Evolutionary conservation across 2,329 filamentous ascomycete genomes (phyloP).

Genomic region (Herpotrichia juniperi): DNA sequence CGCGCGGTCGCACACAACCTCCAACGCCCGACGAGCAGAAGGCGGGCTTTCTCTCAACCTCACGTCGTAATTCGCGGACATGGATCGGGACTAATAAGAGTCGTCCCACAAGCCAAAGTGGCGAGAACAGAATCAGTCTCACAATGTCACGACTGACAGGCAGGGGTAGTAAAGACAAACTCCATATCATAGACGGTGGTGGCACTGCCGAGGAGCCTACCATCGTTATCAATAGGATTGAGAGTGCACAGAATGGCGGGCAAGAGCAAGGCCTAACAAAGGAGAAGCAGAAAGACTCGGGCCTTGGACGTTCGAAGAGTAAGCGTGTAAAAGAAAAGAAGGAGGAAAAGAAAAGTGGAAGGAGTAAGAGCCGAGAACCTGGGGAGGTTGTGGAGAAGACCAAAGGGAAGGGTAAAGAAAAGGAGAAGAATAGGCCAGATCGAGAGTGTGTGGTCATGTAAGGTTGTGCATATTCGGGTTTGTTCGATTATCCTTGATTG

Average conservation of each 20-base stretch:
- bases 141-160: slow-evolving; percentile 48
- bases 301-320: slow-evolving; percentile 33
- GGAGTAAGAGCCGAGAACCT: slow-evolving; percentile 49
- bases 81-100: slow-evolving; percentile 45
- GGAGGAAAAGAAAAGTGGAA: slow-evolving; percentile 37
- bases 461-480: slow-evolving; percentile 1
- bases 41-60: slow-evolving; percentile 36
- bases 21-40: slow-evolving; percentile 54
- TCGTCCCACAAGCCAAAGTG: slow-evolving; percentile 49
- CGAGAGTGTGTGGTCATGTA: slow-evolving; percentile 54
- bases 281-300: slow-evolving; percentile 20
- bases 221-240: slow-evolving; percentile 32
- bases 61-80: slow-evolving; percentile 39
- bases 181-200: slow-evolving; percentile 28
- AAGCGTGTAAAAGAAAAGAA: slow-evolving; percentile 41
- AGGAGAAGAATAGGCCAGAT: slow-evolving; percentile 42
- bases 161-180: slow-evolving; percentile 50
- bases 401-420: slow-evolving; percentile 26
- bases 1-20: slow-evolving; percentile 41
- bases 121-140: slow-evolving; percentile 49
- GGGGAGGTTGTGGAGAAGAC: slow-evolving; percentile 37
- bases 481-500: slow-evolving; percentile 3
- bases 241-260: slow-evolving; percentile 19
- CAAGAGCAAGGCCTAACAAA: slow-evolving; percentile 17
- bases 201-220: slow-evolving; percentile 29